Base-by-base conservation (phyloP, 1,284 basidiomycete species). In the Ceratobasidium theobromae region DNA sequence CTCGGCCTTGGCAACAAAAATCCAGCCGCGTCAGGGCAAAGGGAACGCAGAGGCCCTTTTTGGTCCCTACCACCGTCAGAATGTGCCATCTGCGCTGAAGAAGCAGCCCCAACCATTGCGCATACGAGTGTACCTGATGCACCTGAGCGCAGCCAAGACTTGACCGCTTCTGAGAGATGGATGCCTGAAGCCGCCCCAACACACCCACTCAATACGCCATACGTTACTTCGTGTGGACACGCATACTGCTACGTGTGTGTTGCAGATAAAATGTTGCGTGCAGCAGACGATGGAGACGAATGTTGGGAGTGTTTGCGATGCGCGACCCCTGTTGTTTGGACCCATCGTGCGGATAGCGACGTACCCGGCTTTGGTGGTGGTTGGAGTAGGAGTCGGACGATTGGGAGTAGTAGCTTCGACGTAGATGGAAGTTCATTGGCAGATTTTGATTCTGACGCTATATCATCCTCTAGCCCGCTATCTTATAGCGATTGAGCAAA, bases 221-320 rank as follows among this genome's bases (percentile, higher is more conserved):
- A 92, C 72, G 75, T 85, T 66, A 83, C 88, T 8, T 87, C 88
- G 14, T 93, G 91, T 70, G 87, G 85, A 12, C 91, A 95, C 75
- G 75, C 83, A 9, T 96, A 93, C 77, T 95, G 93, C 76, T 96
- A 95, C 75, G 86, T 88, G 72, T 96, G 93, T 75, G 80, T 95
- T 32, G 84, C 90, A 11, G 89, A 91, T 72, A 85, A 86, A 66
- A 84, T 96, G 78, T 81, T 91, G 71, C 86, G 84, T 33, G 81
- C 82, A 0, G 84, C 84, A 66, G 88, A 89, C 52, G 83, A 80
- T 18, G 78, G 79, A 35, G 80, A 82, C 12, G 73, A 72, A 23
- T 82, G 81, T 16, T 95, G 93, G 93, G 83, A 85, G 69, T 96
- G 93, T 75, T 75, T 95, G 66, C 80, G 93, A 49, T 96, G 93